These are phyloP conservation scores for Neonectria magnoliae DNA, from an alignment of 2,329 filamentous ascomycete genomes.

Conservation along the genomic window DNA sequence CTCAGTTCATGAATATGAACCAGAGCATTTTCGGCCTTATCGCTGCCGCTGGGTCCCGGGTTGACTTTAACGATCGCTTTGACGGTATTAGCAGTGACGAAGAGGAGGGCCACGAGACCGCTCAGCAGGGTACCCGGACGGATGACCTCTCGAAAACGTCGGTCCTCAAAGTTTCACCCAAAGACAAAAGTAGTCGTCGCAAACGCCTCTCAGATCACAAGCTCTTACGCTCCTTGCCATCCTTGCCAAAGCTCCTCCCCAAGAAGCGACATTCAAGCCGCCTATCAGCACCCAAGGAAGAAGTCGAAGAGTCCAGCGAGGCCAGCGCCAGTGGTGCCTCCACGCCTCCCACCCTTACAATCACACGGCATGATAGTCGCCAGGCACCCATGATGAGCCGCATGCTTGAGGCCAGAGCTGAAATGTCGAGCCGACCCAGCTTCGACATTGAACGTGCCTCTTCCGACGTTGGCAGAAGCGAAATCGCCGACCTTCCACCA, in stretches of 20 bases:
- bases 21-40: constrained; percentile 95
- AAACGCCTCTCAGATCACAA: constrained; percentile 72
- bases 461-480: constrained; percentile 50
- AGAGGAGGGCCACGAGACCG: constrained; percentile 66
- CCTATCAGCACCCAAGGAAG: constrained; percentile 50
- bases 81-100: constrained; percentile 84
- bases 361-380: constrained; percentile 49
- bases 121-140: constrained; percentile 57
- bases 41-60: constrained; percentile 83
- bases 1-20: constrained; percentile 80
- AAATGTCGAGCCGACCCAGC: constrained; percentile 68
- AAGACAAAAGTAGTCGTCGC: constrained; percentile 57
- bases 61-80: constrained; percentile 84
- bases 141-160: constrained; percentile 54
- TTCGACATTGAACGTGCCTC: constrained; percentile 63
- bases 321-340: constrained; percentile 39
- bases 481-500: constrained; percentile 60
- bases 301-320: constrained; percentile 45
- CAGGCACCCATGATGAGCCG: constrained; percentile 79
- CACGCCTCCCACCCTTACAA: constrained; percentile 37
- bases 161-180: constrained; percentile 48
- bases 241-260: constrained; percentile 60
- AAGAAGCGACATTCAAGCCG: constrained; percentile 56
- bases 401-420: constrained; percentile 77
- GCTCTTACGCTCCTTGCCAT: constrained; percentile 72